These are phyloP conservation scores for Schrenkiella parvula DNA, from an alignment of 345 rosid genomes.

Conservation along the genomic window DNA sequence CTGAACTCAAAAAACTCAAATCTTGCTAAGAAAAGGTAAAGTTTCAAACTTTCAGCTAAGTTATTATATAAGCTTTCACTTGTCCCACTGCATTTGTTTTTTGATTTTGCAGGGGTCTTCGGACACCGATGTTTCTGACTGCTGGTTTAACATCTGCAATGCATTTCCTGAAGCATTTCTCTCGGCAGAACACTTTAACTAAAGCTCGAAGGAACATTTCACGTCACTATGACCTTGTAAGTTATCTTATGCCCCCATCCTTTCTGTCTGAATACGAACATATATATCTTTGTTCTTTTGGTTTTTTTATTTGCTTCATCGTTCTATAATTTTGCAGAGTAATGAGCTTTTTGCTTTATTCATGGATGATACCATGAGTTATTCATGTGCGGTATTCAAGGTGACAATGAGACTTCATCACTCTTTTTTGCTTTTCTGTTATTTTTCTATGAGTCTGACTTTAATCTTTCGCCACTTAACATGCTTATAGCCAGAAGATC, in stretches of 20 bases:
- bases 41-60: not conserved
- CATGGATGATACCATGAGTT: slow-evolving; percentile 82
- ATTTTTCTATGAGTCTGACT: not conserved
- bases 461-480: not conserved
- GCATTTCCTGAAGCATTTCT: slow-evolving; percentile 58
- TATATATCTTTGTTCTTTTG: not conserved
- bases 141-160: slow-evolving; percentile 65
- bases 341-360: slow-evolving; percentile 70
- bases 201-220: slow-evolving; percentile 91
- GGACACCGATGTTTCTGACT: slow-evolving; percentile 79
- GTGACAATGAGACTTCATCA: slow-evolving; percentile 26
- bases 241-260: not conserved
- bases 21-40: slow-evolving; percentile 53
- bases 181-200: slow-evolving; percentile 64
- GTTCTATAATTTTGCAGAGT: slow-evolving; percentile 42
- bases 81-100: not conserved
- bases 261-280: not conserved
- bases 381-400: slow-evolving; percentile 76
- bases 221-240: slow-evolving; percentile 85
- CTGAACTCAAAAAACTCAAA: slow-evolving; percentile 34
- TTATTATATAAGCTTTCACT: not conserved
- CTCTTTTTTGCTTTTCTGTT: not conserved
- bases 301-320: not conserved
- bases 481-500: slow-evolving; percentile 39
- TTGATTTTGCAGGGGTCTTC: slow-evolving; percentile 62